Evolutionary conservation across 2,329 filamentous ascomycete species (phyloP), one percentile per base, ranked within the genome.

Genomic region (Rhytidhysteron rufulum): DNA sequence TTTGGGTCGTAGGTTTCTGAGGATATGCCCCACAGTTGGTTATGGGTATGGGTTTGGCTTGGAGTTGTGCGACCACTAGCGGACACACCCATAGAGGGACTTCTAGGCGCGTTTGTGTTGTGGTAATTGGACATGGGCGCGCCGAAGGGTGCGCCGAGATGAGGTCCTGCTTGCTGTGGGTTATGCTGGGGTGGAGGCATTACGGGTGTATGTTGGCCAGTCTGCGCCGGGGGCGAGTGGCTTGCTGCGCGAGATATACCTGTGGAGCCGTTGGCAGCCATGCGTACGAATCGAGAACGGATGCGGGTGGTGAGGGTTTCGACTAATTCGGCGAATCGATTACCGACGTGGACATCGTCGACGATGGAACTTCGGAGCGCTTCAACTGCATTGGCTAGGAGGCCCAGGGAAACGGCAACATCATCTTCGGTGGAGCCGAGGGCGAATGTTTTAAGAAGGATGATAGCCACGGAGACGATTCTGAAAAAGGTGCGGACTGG

Each of bases 401-500:
- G 72, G 5, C 77, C 76, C 21, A 93, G 83, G 47, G 83, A 87
- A 34, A 85, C 74, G 54, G 84, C 81, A 19, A 91, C 84, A 50
- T 93, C 86, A 40, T 82, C 82, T 53, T 87, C 85, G 1, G 85
- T 83, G 2, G 86, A 86, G 15, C 87, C 87, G 1, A 93, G 74
- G 1, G 86, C 86, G 63, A 93, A 91, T 0, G 87, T 91, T 68
- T 84, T 93, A 36, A 93, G 76, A 15, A 93, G 65, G 56, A 93
- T 90, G 79, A 91, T 90, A 47, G 86, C 85, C 4, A 87, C 86
- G 42, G 83, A 87, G 49, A 91, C 88, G 59, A 93, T 91, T 41
- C 87, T 81, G 68, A 93, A 90, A 62, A 91, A 91, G 0, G 87
- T 91, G 34, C 87, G 77, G 4, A 93, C 87, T 0, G 87, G 87